Evolutionary conservation across 2,329 filamentous ascomycete genomes (phyloP).

Genomic region (Penicillium sclerotigenum): DNA sequence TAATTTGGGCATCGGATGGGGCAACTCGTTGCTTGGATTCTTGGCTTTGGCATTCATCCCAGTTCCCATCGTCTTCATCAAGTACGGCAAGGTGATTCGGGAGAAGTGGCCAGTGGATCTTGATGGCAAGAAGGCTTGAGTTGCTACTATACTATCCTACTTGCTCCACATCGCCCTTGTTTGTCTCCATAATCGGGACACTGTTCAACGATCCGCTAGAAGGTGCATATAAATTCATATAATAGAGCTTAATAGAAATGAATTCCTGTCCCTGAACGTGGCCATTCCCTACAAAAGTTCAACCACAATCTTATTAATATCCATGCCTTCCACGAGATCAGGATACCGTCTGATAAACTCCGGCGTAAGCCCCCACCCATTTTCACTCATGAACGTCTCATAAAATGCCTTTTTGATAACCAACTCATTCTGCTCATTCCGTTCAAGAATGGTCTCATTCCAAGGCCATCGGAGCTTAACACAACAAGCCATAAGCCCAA

Average conservation of each 20-base stretch:
- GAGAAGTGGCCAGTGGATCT: conserved; percentile 15
- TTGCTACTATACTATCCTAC: background rate
- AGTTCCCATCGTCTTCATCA: conserved; percentile 11
- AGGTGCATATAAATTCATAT: background rate
- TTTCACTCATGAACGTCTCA: conserved; percentile 20
- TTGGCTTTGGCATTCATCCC: conserved; percentile 18
- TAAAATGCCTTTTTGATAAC: conserved; percentile 17
- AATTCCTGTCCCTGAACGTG: background rate
- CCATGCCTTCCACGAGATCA: conserved; percentile 20
- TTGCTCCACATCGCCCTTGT: background rate
- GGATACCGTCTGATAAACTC: conserved; percentile 27
- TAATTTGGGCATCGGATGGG: conserved; percentile 18
- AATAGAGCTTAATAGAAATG: background rate
- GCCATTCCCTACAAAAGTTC: conserved; percentile 1
- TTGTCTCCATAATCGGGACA: background rate
- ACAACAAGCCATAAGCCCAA: conserved; percentile 21
- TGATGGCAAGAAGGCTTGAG: background rate
- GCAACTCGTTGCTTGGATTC: conserved; percentile 22
- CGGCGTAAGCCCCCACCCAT: conserved; percentile 26
- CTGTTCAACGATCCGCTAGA: background rate
- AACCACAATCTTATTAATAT: conserved; percentile 13
- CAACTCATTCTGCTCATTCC: conserved; percentile 20
- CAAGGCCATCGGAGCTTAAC: conserved; percentile 28
- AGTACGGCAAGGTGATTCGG: conserved; percentile 12
- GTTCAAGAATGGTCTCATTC: conserved; percentile 23